A percentile compares a stretch with the other conserved stretches of the same genome.
Evolutionary conservation across 2,329 filamentous ascomycete genomes (phyloP).

Genomic region (Ploettnerulaceae sp.): DNA sequence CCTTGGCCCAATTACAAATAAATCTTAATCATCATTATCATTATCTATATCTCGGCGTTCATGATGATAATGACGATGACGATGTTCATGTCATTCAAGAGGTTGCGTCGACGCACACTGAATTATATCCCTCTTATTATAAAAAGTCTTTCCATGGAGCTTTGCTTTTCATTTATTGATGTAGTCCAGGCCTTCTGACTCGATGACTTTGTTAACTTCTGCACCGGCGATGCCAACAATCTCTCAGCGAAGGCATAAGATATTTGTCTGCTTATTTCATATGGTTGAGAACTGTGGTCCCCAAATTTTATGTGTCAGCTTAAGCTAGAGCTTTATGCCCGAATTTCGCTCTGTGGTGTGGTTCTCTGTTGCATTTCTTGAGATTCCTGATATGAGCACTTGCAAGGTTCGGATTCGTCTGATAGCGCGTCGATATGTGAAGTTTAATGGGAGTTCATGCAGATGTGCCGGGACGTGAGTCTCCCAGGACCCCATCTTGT

Average conservation of each 20-base stretch:
- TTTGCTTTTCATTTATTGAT: slow-evolving; percentile 54
- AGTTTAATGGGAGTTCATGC: slow-evolving; percentile 2
- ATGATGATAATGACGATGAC: neutral
- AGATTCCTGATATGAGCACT: slow-evolving; percentile 41
- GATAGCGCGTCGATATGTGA: neutral
- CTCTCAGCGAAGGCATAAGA: slow-evolving; percentile 75
- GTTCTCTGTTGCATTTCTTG: slow-evolving; percentile 40
- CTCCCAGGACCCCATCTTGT: too few species aligned
- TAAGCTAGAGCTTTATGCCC: slow-evolving; percentile 72
- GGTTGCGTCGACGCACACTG: slow-evolving; percentile 32
- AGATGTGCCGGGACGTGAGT: too few species aligned
- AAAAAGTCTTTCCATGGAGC: slow-evolving; percentile 42
- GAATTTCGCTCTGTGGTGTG: slow-evolving; percentile 56
- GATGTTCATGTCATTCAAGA: slow-evolving; percentile 2
- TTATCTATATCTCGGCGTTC: neutral
- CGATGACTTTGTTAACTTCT: slow-evolving; percentile 71
- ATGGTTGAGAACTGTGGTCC: slow-evolving; percentile 31
- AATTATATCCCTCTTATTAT: slow-evolving; percentile 17
- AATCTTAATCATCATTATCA: neutral
- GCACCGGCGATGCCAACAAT: slow-evolving; percentile 64
- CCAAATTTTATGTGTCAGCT: slow-evolving; percentile 72
- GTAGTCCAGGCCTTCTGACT: slow-evolving; percentile 62
- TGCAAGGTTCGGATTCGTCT: slow-evolving; percentile 43
- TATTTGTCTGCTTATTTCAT: slow-evolving; percentile 58
- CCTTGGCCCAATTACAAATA: neutral